phyloP scores from a whole-genome alignment of 495 filamentous ascomycete species.

The Rostrohypoxylon terebratum region DNA sequence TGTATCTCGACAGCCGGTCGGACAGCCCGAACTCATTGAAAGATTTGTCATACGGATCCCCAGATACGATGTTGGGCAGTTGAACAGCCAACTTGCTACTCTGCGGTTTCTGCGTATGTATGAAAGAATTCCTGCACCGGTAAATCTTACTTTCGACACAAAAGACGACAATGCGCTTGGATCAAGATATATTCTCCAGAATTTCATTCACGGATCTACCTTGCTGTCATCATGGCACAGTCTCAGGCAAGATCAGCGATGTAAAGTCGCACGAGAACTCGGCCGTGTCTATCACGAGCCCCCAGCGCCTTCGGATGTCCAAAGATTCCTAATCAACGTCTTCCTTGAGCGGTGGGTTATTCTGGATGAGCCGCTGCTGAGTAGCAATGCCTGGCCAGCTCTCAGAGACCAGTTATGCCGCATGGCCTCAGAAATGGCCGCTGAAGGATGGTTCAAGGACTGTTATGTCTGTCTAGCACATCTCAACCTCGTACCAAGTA shows the following conservation, averaged over 20 bases:
- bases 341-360: neutral
- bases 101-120: neutral
- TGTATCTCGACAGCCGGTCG: neutral
- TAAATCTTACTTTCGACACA: constrained; percentile 3
- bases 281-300: neutral
- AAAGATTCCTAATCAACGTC: neutral
- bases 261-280: constrained; percentile 15
- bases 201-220: constrained; percentile 3
- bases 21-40: neutral
- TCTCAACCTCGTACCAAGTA: constrained; percentile 9
- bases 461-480: constrained; percentile 12
- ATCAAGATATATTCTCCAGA: constrained; percentile 14
- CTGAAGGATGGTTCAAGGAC: neutral
- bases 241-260: constrained; percentile 12
- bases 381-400: neutral
- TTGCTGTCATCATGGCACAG: neutral
- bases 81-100: neutral
- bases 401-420: neutral
- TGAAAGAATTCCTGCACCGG: neutral
- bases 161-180: constrained; percentile 9
- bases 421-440: neutral
- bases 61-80: neutral
- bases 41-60: neutral
- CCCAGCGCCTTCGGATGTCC: neutral
- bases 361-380: neutral